Evolutionary conservation across 352 stramenopile species (phyloP), one percentile per base, ranked within the genome.

Genomic region (Sclerospora graminicola): DNA sequence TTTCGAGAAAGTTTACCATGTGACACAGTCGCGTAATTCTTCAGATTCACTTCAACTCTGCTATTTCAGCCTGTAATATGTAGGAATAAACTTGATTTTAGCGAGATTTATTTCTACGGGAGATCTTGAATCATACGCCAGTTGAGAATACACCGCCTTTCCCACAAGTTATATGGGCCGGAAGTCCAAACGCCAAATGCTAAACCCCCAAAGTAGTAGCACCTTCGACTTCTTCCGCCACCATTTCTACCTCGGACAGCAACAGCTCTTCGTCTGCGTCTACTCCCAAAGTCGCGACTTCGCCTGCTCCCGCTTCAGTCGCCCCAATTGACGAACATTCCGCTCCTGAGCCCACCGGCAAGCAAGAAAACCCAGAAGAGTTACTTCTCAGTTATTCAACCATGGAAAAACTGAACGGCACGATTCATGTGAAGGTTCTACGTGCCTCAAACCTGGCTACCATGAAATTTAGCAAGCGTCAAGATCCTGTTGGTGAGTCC

Each of bases 401-500:
- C 10, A 16, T 1, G 1, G 40, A 41, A 0, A 32, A 29, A 2
- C 57, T 63, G 54, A 84, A 84, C 48, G 70, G 74, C 57, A 89
- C 72, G 21, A 73, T 90, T 35, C 76, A 90, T 51, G 71, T 90
- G 30, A 75, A 66, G 38, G 74, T 88, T 49, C 44, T 88, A 34
- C 61, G 54, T 24, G 76, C 70, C 23, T 51, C 51, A 16, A 80
- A 77, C 46, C 48, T 88, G 44, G 72, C 77, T 18, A 81, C 64
- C 14, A 77, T 90, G 66, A 71, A 87, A 62, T 87, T 84, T 54
- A 72, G 73, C 57, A 85, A 84, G 46, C 79, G 75, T 52, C 75
- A 88, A 46, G 72, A 88, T 51, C 79, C 79, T 1, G 72, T 87
- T 31, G 78, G 75, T 88, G 41, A 36, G 59, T 33, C 41, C 5